phyloP scores from a whole-genome alignment of 495 filamentous ascomycete genomes.

The Penicillium waksmanii region DNA sequence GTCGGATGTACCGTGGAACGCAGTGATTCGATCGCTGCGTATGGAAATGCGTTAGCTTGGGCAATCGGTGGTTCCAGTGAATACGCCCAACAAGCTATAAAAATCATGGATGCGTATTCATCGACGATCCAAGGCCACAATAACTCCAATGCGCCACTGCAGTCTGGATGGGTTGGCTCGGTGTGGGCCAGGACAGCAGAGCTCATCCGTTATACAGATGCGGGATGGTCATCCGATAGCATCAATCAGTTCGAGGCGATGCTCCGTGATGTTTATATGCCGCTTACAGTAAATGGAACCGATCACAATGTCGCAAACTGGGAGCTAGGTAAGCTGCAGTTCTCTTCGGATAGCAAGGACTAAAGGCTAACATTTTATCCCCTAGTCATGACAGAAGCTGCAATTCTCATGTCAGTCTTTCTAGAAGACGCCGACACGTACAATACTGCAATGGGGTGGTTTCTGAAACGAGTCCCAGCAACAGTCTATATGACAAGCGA shows the following conservation, averaged over 20 bases:
- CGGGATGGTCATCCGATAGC: slow-evolving; percentile 21
- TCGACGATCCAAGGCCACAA: slow-evolving; percentile 27
- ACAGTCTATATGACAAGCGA: slow-evolving; percentile 30
- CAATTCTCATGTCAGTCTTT: slow-evolving; percentile 31
- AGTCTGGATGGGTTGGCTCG: slow-evolving; percentile 30
- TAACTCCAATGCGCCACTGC: slow-evolving; percentile 31
- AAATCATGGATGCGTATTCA: slow-evolving; percentile 31
- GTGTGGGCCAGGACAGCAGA: slow-evolving; percentile 32
- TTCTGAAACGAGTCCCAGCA: slow-evolving; percentile 28
- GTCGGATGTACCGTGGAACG: slow-evolving; percentile 30
- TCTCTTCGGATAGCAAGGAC: background rate
- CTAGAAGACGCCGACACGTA: slow-evolving; percentile 27
- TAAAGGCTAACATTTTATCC: background rate
- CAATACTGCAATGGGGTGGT: slow-evolving; percentile 27
- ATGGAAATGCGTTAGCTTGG: slow-evolving; percentile 32
- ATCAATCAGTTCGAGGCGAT: slow-evolving; percentile 28
- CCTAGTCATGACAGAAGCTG: slow-evolving; percentile 32
- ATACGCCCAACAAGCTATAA: slow-evolving; percentile 31
- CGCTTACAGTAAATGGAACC: slow-evolving; percentile 24
- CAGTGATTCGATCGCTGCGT: slow-evolving; percentile 33
- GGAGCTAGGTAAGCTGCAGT: slow-evolving; percentile 25
- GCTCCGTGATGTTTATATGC: slow-evolving; percentile 33
- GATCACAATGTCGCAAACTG: slow-evolving; percentile 29
- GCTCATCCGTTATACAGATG: slow-evolving; percentile 30
- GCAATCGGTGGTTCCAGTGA: slow-evolving; percentile 14